These are phyloP conservation scores for Vitrella brassicaformis DNA, from an alignment of 73 alveolate species.

Conservation along the genomic window DNA sequence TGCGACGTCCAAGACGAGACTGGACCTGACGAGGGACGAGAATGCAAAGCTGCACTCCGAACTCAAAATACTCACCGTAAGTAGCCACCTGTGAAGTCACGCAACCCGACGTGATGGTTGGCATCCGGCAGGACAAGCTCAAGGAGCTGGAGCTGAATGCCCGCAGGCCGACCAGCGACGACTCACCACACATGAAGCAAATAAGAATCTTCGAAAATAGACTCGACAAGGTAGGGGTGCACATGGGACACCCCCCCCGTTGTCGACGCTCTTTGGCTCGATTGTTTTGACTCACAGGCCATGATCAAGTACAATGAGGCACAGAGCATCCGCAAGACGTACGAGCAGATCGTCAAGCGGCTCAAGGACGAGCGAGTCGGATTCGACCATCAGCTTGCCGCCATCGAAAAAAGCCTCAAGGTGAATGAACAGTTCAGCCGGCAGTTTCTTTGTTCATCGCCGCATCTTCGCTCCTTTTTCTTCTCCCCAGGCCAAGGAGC, in stretches of 20 bases:
- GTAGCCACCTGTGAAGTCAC: too few relatives aligned
- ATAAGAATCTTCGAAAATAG: constrained; percentile 78
- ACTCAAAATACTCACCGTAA: too few relatives aligned
- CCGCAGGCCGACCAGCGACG: constrained; percentile 43
- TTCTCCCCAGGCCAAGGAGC: constrained; percentile 14
- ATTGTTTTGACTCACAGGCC: too few relatives aligned
- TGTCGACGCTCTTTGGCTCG: too few relatives aligned
- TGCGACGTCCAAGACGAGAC: neutral
- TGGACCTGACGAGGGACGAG: too few relatives aligned
- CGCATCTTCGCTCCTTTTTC: neutral
- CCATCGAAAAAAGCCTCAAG: constrained; percentile 85
- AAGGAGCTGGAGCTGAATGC: neutral
- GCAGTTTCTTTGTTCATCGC: too few relatives aligned
- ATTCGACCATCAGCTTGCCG: constrained; percentile 95
- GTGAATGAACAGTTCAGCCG: constrained; percentile 72
- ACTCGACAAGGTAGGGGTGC: constrained; percentile 41
- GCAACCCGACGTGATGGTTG: neutral
- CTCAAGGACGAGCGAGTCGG: constrained; percentile 97
- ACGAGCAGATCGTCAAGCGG: constrained; percentile 69
- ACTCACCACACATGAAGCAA: constrained; percentile 74
- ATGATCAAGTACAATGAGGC: constrained; percentile 81
- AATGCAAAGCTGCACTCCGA: too few relatives aligned
- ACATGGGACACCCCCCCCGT: neutral
- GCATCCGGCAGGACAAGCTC: neutral
- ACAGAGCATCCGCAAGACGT: constrained; percentile 65